Base-by-base conservation (phyloP, 495 filamentous ascomycete species). In the Opeltia flavorubescens region DNA sequence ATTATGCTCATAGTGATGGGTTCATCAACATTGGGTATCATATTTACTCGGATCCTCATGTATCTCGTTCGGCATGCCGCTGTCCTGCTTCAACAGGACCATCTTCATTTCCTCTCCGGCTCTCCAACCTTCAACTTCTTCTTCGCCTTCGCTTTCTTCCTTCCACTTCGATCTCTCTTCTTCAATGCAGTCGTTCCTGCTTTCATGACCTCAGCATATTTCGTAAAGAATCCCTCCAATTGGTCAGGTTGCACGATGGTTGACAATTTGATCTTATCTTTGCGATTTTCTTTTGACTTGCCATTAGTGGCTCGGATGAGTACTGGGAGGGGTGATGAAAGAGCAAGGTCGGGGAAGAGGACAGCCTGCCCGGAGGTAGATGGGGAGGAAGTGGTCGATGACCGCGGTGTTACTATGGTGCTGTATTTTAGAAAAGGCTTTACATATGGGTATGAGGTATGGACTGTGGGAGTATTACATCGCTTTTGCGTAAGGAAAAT, bases 151-250 rank as follows among this genome's bases (percentile, higher is more conserved):
- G 71, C 71, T 66, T 84, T 84, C 71, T 89, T 95, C 58, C 74
- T 70, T 67, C 80, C 86, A 50, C 76, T 86, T 54, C 86, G 72
- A 70, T 95, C 88, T 46, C 89, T 68, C 67, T 93, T 95, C 83
- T 95, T 96, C 69, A 98, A 55, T 17, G 72, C 77, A 24, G 75
- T 69, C 89, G 95, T 96, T 15, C 88, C 86, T 0, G 70, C 64
- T 67, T 91, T 95, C 62, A 87, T 94, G 5, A 86, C 71, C 54
- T 96, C 93, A n/a, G 87, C 88, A 63, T 96, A 98, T 33, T 76
- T 72, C 13, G 67, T 67, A 62, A 84, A 98, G 54, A 98, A 98
- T 0, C 60, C 65, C 31, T 94, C 86, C 3, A 95, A 63, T 2
- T 81, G 76, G 34, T 77, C 76, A 8, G 83, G 74, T 39, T 78